Conservation (phyloP, 129 eudicot species). For the Flaveria brownii region DNA sequence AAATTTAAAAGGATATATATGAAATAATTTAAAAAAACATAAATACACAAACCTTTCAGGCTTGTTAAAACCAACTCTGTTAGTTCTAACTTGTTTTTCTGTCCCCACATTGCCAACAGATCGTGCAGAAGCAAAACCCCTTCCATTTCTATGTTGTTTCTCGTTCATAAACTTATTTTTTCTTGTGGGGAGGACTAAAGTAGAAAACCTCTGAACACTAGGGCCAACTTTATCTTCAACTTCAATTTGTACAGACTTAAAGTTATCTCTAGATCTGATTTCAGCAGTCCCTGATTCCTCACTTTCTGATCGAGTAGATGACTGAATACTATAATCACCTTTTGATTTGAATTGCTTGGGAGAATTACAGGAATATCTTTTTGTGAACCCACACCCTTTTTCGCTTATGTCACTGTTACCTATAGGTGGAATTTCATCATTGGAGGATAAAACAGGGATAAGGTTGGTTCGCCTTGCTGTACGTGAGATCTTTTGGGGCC, state of each 20-base stretch:
- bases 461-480: constrained; percentile 79
- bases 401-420: constrained; percentile 58
- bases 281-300: constrained; percentile 88
- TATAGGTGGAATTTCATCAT: constrained; percentile 47
- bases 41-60: constrained; percentile 53
- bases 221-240: constrained; percentile 57
- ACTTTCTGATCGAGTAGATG: constrained; percentile 71
- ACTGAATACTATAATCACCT: constrained; percentile 43
- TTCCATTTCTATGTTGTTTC: constrained; percentile 66
- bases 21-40: neutral
- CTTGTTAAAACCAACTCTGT: constrained; percentile 61
- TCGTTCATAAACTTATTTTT: constrained; percentile 61
- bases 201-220: constrained; percentile 62
- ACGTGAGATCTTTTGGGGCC: constrained; percentile 85
- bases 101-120: constrained; percentile 53
- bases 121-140: constrained; percentile 50
- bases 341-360: constrained; percentile 64
- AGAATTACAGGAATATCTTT: constrained; percentile 49
- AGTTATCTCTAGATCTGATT: constrained; percentile 60
- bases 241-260: constrained; percentile 44
- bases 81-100: constrained; percentile 71
- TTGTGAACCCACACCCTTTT: constrained; percentile 39
- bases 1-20: neutral
- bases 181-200: constrained; percentile 52
- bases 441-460: constrained; percentile 57